Evolutionary conservation across 345 rosid species (phyloP).

Genomic region (Citrus maxima): DNA sequence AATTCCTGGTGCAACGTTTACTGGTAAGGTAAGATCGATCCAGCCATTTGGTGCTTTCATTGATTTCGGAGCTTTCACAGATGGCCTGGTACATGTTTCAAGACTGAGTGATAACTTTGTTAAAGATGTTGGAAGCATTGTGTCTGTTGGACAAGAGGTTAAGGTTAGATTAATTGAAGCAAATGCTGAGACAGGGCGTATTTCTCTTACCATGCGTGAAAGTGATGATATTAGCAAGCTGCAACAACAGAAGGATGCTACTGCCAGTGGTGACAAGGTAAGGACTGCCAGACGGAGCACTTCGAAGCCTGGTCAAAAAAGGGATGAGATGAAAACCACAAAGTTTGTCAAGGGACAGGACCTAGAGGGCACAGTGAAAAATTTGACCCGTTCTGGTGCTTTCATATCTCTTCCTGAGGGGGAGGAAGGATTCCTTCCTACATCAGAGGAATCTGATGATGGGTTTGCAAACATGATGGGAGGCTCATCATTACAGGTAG

Average conservation of each 20-base stretch:
- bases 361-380: conserved; percentile 77
- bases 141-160: conserved; percentile 86
- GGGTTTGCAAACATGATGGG: conserved; percentile 68
- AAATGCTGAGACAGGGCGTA: conserved; percentile 64
- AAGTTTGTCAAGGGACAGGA: conserved; percentile 79
- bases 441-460: conserved; percentile 69
- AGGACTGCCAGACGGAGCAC: conserved; percentile 50
- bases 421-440: conserved; percentile 86
- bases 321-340: conserved; percentile 41
- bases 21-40: conserved; percentile 83
- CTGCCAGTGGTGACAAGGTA: conserved; percentile 45
- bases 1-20: conserved; percentile 70
- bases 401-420: conserved; percentile 85
- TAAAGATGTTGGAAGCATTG: conserved; percentile 74
- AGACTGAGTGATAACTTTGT: conserved; percentile 73
- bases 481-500: conserved; percentile 54
- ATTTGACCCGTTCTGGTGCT: conserved; percentile 68
- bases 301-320: conserved; percentile 49
- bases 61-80: conserved; percentile 87
- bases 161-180: conserved; percentile 80
- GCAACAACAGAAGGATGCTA: conserved; percentile 38
- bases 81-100: conserved; percentile 90
- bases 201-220: conserved; percentile 81
- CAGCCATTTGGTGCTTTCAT: conserved; percentile 95
- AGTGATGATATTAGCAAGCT: conserved; percentile 50